Base-by-base conservation (phyloP, 768 basidiomycete genomes). In the Tylopilus subfusipes region DNA sequence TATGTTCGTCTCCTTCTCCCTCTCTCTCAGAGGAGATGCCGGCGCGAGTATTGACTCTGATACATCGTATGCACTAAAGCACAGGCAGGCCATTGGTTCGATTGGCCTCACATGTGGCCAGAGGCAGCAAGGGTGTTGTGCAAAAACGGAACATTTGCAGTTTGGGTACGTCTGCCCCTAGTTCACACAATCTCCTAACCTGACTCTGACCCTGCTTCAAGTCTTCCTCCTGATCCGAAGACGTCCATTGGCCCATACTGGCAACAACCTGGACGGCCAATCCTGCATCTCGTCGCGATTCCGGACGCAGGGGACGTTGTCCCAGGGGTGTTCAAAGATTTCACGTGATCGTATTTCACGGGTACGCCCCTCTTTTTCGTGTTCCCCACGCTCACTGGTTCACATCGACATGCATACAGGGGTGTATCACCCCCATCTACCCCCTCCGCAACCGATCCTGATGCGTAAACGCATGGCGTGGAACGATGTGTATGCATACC, bases 31-130 rank as follows among this genome's bases (percentile, higher is more conserved):
- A n/a, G n/a, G n/a, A n/a, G n/a, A n/a, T n/a, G n/a, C n/a, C n/a
- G n/a, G n/a, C n/a, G n/a, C n/a, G n/a, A n/a, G n/a, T n/a, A n/a
- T n/a, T n/a, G n/a, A n/a, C n/a, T n/a, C n/a, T n/a, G n/a, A n/a
- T n/a, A n/a, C n/a, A n/a, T n/a, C n/a, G 11, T 33, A 9, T 11
- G 8, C 18, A 27, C 22, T n/a, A n/a, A n/a, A 89, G 90, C 87
- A 1, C 91, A 91, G 68, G 80, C 90, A 0, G 84, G 82, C 1
- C 91, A 93, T 63, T 92, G 90, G 90, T 93, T 93, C 62, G 78
- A 92, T 60, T 89, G 84, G 80, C 64, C 70, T 2, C 79, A 76
- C 55, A 75, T 87, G 16, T 93, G 90, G 88, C 78, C 78, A 9
- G 87, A 91, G 67, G 73, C 80, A 0, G 74, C 76, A 9, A 74